Percentiles rank a stretch among this genome's conserved stretches.
phyloP scores from a whole-genome alignment of 331 rosid genomes.

The Phaseolus coccineus region DNA sequence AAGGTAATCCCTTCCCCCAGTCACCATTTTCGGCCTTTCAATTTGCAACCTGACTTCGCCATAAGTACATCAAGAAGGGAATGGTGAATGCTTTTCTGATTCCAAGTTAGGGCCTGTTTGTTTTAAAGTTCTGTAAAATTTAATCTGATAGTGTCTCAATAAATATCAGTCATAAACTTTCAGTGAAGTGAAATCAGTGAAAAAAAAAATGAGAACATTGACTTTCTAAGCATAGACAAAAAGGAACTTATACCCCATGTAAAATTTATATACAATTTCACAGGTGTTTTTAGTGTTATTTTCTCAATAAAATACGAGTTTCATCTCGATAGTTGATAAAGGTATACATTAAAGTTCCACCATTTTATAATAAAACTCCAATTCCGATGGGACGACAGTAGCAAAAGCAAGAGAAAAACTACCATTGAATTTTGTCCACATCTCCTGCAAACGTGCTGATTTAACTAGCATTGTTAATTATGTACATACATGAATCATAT shows the following conservation, averaged over 20 bases:
- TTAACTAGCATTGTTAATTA: neutral
- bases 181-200: neutral
- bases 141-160: neutral
- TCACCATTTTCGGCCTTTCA: constrained; percentile 25
- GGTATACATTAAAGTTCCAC: neutral
- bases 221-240: neutral
- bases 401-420: neutral
- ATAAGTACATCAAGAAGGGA: neutral
- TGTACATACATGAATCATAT: neutral
- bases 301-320: neutral
- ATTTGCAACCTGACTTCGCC: constrained; percentile 12
- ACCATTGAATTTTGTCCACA: neutral
- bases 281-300: neutral
- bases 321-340: neutral
- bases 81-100: neutral
- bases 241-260: neutral
- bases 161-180: neutral
- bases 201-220: neutral
- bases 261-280: neutral
- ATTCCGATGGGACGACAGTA: neutral
- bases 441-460: neutral
- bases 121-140: neutral
- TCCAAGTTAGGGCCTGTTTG: neutral
- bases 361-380: neutral
- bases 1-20: constrained; percentile 14